phyloP scores from a whole-genome alignment of 78 protist genomes.

The Emiliania huxleyi region DNA sequence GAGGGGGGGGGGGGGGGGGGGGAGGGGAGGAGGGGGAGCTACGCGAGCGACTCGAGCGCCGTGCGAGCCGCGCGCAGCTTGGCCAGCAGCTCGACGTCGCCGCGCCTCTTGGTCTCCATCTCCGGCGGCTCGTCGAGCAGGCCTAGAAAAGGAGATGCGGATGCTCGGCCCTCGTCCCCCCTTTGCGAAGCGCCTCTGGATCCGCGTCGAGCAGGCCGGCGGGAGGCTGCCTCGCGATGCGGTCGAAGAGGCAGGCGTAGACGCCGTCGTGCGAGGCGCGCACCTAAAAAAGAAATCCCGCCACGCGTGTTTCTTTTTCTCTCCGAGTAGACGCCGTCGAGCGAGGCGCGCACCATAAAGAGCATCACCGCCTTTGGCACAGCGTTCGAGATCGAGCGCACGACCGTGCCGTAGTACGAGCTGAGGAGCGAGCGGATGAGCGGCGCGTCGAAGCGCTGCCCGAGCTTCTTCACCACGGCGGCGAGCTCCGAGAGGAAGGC shows the following conservation, averaged over 20 bases:
- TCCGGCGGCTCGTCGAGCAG: background rate
- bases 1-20: no score
- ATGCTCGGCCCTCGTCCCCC: no score
- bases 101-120: background rate
- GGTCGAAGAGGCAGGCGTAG: background rate
- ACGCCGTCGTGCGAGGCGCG: no score
- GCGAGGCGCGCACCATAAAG: background rate
- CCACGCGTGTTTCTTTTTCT: background rate
- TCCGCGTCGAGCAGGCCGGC: background rate
- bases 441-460: background rate
- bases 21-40: no score
- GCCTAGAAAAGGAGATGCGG: background rate
- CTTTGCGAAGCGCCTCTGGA: no score
- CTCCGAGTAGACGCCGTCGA: background rate
- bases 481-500: background rate
- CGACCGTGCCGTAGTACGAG: background rate
- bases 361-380: slow-evolving; percentile 16
- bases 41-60: background rate
- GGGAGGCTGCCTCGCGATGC: background rate
- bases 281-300: background rate
- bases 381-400: background rate
- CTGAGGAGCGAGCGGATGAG: background rate
- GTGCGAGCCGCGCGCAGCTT: background rate
- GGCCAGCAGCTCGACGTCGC: background rate
- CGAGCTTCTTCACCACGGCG: background rate